Conservation (phyloP, 148 eudicot species). For the Polygonum aviculare region DNA sequence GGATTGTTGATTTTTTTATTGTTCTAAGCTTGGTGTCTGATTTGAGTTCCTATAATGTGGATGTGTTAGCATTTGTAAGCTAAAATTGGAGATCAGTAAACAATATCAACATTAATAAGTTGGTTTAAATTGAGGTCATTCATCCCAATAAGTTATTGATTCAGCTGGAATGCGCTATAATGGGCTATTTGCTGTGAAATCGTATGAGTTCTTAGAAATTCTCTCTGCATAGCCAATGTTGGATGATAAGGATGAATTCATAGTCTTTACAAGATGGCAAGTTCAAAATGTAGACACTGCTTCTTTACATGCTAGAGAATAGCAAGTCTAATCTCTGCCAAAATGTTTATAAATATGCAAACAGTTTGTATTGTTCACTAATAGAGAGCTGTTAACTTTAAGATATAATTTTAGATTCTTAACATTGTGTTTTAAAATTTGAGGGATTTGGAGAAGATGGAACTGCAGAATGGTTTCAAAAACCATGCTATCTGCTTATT, state of each 20-base stretch:
- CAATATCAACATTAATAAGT: background rate
- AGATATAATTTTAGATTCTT: background rate
- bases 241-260: background rate
- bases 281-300: background rate
- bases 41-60: background rate
- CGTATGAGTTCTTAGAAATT: background rate
- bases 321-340: background rate
- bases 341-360: background rate
- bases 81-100: background rate
- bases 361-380: background rate
- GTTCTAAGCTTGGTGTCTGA: background rate
- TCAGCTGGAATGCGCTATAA: background rate
- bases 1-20: constrained; percentile 1
- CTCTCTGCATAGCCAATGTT: background rate
- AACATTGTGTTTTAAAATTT: background rate
- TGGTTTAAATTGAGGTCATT: background rate
- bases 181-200: background rate
- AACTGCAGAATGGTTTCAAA: background rate
- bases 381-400: background rate
- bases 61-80: background rate
- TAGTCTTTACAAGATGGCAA: background rate
- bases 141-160: background rate
- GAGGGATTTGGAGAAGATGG: background rate
- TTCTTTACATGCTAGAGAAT: background rate
- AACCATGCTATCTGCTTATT: background rate